These are phyloP conservation scores for Paspalum notatum DNA, from an alignment of 176 grass and related monocot species.

Conservation along the genomic window DNA sequence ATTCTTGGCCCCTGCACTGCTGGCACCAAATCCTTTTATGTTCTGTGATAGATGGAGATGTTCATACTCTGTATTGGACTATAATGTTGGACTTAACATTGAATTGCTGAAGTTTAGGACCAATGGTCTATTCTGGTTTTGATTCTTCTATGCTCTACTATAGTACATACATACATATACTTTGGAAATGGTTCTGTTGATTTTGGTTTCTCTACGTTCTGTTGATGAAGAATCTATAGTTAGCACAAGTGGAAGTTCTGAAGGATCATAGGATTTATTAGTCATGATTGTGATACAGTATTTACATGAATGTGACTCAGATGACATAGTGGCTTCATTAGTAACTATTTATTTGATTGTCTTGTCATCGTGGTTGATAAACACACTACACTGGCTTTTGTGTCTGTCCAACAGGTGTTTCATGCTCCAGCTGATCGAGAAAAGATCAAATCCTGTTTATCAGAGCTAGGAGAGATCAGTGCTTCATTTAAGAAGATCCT, in stretches of 20 bases:
- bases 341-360: not conserved
- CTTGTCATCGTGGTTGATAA: not conserved
- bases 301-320: not conserved
- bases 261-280: not conserved
- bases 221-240: not conserved
- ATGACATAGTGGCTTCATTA: slow-evolving; percentile 3
- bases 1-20: not conserved
- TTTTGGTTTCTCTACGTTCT: not conserved
- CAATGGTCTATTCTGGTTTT: not conserved
- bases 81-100: not conserved
- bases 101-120: not conserved
- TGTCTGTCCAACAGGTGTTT: slow-evolving; percentile 59
- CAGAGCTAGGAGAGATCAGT: slow-evolving; percentile 78
- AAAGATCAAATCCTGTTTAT: slow-evolving; percentile 86
- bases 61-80: not conserved
- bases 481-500: slow-evolving; percentile 71
- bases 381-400: slow-evolving; percentile 3
- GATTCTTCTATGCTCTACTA: not conserved
- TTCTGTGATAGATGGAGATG: not conserved
- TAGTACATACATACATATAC: not conserved
- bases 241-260: no score
- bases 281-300: not conserved
- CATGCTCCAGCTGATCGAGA: slow-evolving; percentile 71
- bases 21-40: not conserved
- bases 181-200: not conserved